These are phyloP conservation scores for Metschnikowia arizonensis DNA, from an alignment of 805 yeast species.

Conservation along the genomic window DNA sequence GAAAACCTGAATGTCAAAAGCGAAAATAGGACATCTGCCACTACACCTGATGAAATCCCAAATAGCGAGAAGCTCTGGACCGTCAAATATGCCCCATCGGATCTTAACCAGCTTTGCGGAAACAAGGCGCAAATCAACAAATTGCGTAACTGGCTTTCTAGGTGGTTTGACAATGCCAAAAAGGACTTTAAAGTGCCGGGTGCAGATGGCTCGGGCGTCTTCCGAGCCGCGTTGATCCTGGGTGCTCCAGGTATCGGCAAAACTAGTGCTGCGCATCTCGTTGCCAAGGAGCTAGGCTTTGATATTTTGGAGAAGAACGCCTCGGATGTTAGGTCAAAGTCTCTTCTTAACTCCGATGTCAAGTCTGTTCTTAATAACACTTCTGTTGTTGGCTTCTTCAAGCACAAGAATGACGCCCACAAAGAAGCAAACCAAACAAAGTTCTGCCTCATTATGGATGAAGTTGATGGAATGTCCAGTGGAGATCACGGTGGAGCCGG, in stretches of 20 bases:
- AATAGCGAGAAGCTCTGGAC: conserved; percentile 83
- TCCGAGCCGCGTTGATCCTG: conserved; percentile 78
- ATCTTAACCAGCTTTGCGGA: conserved; percentile 79
- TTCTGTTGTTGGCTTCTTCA: conserved; percentile 76
- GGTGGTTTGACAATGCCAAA: conserved; percentile 64
- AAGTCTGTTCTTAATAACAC: conserved; percentile 73
- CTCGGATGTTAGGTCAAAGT: conserved; percentile 85
- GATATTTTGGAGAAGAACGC: conserved; percentile 79
- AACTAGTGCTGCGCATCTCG: conserved; percentile 75
- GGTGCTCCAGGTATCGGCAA: conserved; percentile 89
- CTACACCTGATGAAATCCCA: conserved; percentile 28
- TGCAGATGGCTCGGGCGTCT: conserved; percentile 62
- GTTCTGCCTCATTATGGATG: conserved; percentile 92
- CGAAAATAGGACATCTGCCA: background rate
- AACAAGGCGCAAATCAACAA: conserved; percentile 62
- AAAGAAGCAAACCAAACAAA: conserved; percentile 43
- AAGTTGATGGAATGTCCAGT: conserved; percentile 98
- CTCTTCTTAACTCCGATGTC: conserved; percentile 62
- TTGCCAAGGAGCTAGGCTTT: conserved; percentile 65
- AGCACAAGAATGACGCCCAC: conserved; percentile 30
- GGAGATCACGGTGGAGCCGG: conserved; percentile 99
- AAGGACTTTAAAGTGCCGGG: conserved; percentile 55
- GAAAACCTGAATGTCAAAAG: background rate
- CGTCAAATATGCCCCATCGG: conserved; percentile 82
- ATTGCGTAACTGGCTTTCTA: conserved; percentile 66